Conservation (phyloP, 495 filamentous ascomycete species). For the Diplogelasinospora grovesii region DNA sequence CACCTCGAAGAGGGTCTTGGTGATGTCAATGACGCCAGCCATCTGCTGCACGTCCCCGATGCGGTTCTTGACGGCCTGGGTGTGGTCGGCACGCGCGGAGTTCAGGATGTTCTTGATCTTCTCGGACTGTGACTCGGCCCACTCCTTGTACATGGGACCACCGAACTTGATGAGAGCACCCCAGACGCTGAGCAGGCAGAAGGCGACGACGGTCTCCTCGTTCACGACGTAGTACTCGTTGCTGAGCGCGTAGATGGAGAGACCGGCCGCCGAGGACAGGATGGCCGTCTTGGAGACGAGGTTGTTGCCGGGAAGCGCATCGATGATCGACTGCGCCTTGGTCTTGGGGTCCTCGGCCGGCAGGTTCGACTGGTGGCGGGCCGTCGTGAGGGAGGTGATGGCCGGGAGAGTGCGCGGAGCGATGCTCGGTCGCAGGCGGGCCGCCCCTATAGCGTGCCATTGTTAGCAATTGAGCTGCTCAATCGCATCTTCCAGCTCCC, state of each 20-base stretch:
- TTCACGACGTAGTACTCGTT: conserved; percentile 99
- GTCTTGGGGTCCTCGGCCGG: conserved; percentile 79
- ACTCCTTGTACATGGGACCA: conserved; percentile 84
- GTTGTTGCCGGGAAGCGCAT: conserved; percentile 77
- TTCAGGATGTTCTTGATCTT: conserved; percentile 93
- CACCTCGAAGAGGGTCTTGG: conserved; percentile 93
- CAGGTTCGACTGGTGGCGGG: conserved; percentile 67
- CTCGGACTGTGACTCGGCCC: conserved; percentile 77
- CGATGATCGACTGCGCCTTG: conserved; percentile 92
- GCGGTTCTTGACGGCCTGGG: conserved; percentile 83
- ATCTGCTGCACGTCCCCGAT: conserved; percentile 92
- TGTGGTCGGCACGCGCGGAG: conserved; percentile 87
- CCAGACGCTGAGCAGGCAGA: conserved; percentile 87
- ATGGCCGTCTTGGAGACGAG: conserved; percentile 92
- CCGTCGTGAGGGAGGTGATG: conserved; percentile 54
- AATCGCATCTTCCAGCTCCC: conserved; percentile 14
- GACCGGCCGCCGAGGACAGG: conserved; percentile 83
- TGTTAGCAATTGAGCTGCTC: conserved; percentile 10
- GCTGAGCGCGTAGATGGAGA: conserved; percentile 91
- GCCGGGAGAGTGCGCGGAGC: conserved; percentile 61
- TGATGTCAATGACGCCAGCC: conserved; percentile 87
- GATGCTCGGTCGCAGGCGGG: conserved; percentile 73
- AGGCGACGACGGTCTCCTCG: conserved; percentile 88
- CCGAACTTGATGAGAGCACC: conserved; percentile 82
- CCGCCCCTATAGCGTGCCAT: conserved; percentile 59